Base-by-base conservation (phyloP, 345 rosid genomes). In the Litchi chinensis region DNA sequence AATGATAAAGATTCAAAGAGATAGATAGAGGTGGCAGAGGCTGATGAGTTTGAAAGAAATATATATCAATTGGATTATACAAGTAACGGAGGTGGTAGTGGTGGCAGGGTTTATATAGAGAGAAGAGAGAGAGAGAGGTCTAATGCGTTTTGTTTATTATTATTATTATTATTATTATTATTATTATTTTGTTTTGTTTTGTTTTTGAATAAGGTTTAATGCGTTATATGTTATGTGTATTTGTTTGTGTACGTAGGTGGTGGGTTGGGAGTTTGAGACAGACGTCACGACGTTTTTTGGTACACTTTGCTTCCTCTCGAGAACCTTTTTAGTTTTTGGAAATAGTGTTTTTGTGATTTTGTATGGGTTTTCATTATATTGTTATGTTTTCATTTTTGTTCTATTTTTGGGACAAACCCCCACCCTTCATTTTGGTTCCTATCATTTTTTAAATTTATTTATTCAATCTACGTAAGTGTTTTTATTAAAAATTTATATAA, bases 251-350 rank as follows among this genome's bases (percentile, higher is more conserved):
- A 1, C 1, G 28, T 8, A 10, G 32, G 63, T 59, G 48, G 54
- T 37, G 19, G 67, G 48, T 59, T 24, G 22, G 63, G 60, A 50
- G 41, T 32, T 3, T 50, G 41, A 64, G 81, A 82, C 89, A 86
- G 81, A 75, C 82, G 85, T 82, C 86, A 60, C 82, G 74, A 54
- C n/a, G 0, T 48, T 76, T 76, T 37, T 70, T 71, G 82, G 84
- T 82, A 80, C 82, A 80, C 82, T 75, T 79, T 76, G 69, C 82
- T 43, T 57, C 8, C 21, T 11, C 44, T 24, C 13, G 0, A 12
- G 13, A 48, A 48, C 37, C 12, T 9, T 19, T 26, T 6, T 9
- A 32, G 37, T 32, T 32, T 32, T 32, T 32, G 3, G 37, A 32
- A 32, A 32, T 1, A 1, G 2, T 1, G 1, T 32, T 32, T 32